Conservation (phyloP, 2,329 filamentous ascomycete genomes). For the Penicillium sp. region DNA sequence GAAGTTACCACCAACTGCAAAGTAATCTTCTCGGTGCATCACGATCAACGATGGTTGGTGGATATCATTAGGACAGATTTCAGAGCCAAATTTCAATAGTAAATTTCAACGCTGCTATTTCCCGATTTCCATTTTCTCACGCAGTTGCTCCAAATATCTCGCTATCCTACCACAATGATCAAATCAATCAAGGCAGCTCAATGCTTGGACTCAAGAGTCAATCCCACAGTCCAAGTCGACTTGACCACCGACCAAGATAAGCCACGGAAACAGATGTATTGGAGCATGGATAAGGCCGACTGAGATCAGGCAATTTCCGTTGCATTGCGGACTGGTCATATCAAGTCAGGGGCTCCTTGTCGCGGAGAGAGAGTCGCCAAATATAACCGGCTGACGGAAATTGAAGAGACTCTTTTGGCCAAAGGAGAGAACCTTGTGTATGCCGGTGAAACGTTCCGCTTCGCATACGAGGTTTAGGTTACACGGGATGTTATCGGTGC, state of each 20-base stretch:
- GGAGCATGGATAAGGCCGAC: not conserved
- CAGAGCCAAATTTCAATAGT: too few species aligned
- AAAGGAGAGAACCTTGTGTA: constrained; percentile 24
- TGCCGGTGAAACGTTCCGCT: constrained; percentile 20
- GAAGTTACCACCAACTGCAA: too few species aligned
- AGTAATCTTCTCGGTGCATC: too few species aligned
- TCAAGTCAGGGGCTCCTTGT: constrained; percentile 43
- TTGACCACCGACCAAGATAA: not conserved
- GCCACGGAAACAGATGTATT: not conserved
- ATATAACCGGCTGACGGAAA: constrained; percentile 48
- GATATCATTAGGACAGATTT: too few species aligned
- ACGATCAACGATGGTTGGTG: too few species aligned
- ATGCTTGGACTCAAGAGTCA: not conserved
- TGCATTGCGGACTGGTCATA: constrained; percentile 39
- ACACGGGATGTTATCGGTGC: not conserved
- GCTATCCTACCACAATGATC: not conserved
- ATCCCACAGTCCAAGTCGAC: not conserved
- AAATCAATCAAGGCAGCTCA: not conserved
- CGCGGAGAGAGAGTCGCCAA: constrained; percentile 45
- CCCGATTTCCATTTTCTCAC: too few species aligned
- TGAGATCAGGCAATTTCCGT: constrained; percentile 18
- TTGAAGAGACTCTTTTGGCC: constrained; percentile 35
- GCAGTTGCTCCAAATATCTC: too few species aligned
- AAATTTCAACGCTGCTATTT: too few species aligned
- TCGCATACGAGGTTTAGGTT: not conserved